phyloP scores from a whole-genome alignment of 257 asterid genomes.

The Lavandula angustifolia region DNA sequence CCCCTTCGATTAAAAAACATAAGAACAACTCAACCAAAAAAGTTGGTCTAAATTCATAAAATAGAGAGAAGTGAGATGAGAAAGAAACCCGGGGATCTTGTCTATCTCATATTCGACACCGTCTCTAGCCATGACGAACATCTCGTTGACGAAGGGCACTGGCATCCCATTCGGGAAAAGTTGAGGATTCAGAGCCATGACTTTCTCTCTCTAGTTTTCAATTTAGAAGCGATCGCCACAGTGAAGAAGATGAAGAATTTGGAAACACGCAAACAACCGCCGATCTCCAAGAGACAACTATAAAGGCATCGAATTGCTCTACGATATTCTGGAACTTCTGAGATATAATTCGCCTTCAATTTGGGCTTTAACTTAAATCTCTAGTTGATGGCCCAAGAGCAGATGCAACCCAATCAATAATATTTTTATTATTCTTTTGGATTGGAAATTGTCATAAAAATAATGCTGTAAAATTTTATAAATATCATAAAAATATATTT shows the following conservation, averaged over 20 bases:
- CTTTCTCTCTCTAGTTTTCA: neutral
- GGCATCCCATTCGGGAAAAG: constrained; percentile 87
- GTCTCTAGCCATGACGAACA: constrained; percentile 80
- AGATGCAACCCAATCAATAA: no score
- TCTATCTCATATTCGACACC: constrained; percentile 93
- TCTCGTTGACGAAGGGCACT: constrained; percentile 80
- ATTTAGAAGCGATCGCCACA: constrained; percentile 3
- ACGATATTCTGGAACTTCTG: no score
- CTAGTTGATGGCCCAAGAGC: no score
- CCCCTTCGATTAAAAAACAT: neutral
- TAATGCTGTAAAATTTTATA: no score
- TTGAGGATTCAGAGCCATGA: constrained; percentile 90
- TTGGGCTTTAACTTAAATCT: no score
- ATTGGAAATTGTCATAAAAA: no score
- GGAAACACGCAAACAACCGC: neutral
- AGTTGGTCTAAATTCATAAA: no score
- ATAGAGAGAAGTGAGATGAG: neutral
- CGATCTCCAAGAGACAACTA: no score
- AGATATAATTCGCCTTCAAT: no score
- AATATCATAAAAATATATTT: no score
- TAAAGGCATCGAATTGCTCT: no score
- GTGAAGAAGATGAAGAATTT: constrained; percentile 10
- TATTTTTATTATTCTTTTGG: no score
- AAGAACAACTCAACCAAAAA: neutral
- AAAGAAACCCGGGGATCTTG: constrained; percentile 74